Percentiles rank a stretch among this genome's conserved stretches.
Evolutionary conservation across 2,329 filamentous ascomycete genomes (phyloP).

Genomic region (Biscogniauxia marginata): DNA sequence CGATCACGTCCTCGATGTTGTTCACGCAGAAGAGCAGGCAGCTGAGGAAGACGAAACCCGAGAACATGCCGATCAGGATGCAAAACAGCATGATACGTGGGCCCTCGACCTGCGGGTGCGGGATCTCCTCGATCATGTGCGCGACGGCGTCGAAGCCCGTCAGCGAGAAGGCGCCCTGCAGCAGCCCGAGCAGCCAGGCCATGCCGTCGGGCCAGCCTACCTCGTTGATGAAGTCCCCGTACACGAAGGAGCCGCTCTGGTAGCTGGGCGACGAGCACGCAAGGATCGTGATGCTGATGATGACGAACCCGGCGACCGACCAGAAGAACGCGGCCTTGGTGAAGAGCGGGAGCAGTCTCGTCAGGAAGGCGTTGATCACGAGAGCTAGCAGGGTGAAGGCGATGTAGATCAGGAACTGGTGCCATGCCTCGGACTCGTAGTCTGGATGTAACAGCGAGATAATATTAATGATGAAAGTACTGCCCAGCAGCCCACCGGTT

Average conservation of each 20-base stretch:
- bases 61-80: constrained; percentile 60
- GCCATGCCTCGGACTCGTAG: constrained; percentile 62
- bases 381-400: constrained; percentile 61
- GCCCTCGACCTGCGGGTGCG: constrained; percentile 37
- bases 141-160: constrained; percentile 54
- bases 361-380: constrained; percentile 64
- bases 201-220: constrained; percentile 69
- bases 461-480: constrained; percentile 64
- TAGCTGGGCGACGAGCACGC: constrained; percentile 65
- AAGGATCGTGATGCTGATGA: constrained; percentile 69
- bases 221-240: constrained; percentile 64
- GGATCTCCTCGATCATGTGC: constrained; percentile 59
- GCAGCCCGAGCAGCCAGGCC: constrained; percentile 53
- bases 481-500: constrained; percentile 65
- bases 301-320: constrained; percentile 65
- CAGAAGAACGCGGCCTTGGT: constrained; percentile 70
- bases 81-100: constrained; percentile 47
- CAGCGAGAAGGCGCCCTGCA: constrained; percentile 51
- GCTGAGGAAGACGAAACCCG: constrained; percentile 61
- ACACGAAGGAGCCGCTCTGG: constrained; percentile 64
- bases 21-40: constrained; percentile 64
- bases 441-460: constrained; percentile 59
- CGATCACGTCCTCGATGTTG: constrained; percentile 55
- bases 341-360: constrained; percentile 59
- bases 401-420: constrained; percentile 72